phyloP scores from a whole-genome alignment of 352 stramenopile species.

The Phytopythium oedochilum region DNA sequence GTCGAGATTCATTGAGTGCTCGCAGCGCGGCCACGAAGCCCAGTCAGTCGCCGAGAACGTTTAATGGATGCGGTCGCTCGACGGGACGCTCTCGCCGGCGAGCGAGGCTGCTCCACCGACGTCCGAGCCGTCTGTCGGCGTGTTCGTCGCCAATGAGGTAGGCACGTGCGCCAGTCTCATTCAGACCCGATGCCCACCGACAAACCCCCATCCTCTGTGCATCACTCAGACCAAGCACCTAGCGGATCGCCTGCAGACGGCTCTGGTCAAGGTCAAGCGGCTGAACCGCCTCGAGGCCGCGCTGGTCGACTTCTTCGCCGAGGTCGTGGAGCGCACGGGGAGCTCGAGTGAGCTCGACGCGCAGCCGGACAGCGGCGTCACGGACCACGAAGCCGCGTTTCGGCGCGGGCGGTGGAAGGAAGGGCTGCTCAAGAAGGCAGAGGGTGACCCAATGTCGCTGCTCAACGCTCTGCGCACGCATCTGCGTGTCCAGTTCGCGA shows the following conservation, averaged over 20 bases:
- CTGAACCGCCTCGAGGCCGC: constrained; percentile 56
- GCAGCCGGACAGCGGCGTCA: constrained; percentile 3
- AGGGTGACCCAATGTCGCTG: constrained; percentile 62
- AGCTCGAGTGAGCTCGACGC: not conserved
- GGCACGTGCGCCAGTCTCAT: not conserved
- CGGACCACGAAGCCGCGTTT: constrained; percentile 33
- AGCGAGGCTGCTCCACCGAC: not conserved
- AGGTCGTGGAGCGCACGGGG: constrained; percentile 54
- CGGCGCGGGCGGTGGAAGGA: constrained; percentile 46
- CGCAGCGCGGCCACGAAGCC: no score
- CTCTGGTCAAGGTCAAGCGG: constrained; percentile 63
- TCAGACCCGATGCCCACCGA: not conserved
- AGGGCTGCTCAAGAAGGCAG: constrained; percentile 44
- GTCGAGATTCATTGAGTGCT: not conserved
- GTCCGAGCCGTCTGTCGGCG: not conserved
- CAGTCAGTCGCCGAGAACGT: not conserved
- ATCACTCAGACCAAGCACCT: constrained; percentile 42
- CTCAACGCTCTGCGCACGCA: constrained; percentile 67
- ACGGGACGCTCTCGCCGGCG: not conserved
- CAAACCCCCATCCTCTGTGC: no score
- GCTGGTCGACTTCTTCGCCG: constrained; percentile 70
- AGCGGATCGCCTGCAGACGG: constrained; percentile 49
- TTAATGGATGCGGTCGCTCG: not conserved
- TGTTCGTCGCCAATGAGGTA: not conserved
- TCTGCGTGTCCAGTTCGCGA: constrained; percentile 55